These are phyloP conservation scores for Mytilinidion resinicola DNA, from an alignment of 495 filamentous ascomycete species.

Conservation along the genomic window DNA sequence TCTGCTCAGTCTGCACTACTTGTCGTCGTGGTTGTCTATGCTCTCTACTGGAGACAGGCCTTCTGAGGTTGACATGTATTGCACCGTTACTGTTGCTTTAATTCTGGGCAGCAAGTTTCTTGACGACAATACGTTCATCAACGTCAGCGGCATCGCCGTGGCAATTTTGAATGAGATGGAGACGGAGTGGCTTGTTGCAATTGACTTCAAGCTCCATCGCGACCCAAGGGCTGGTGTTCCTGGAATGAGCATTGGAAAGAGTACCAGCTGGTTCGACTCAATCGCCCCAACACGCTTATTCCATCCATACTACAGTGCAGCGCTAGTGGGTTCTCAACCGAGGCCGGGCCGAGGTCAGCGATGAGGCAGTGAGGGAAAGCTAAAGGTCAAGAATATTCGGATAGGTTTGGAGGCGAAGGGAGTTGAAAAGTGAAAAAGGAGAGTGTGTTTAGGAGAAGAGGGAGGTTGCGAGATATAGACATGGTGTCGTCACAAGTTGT, in stretches of 20 bases:
- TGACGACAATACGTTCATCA: constrained; percentile 99
- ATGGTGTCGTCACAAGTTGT: no score
- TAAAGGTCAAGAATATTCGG: no score
- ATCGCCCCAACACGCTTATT: constrained; percentile 49
- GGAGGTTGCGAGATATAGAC: no score
- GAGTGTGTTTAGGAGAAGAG: no score
- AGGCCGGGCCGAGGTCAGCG: no score
- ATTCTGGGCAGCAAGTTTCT: constrained; percentile 96
- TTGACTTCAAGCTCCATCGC: constrained; percentile 82
- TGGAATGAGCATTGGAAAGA: constrained; percentile 82
- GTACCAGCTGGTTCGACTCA: constrained; percentile 53
- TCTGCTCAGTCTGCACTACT: constrained; percentile 82
- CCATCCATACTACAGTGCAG: constrained; percentile 64
- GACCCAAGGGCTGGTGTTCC: constrained; percentile 76
- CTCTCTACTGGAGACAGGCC: constrained; percentile 53
- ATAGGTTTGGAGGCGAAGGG: no score
- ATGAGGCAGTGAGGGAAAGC: no score
- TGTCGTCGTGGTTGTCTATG: constrained; percentile 74
- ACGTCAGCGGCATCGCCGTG: constrained; percentile 90
- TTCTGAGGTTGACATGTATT: constrained; percentile 72
- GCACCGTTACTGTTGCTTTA: constrained; percentile 82
- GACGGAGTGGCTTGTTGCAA: constrained; percentile 81
- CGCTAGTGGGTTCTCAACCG: constrained; percentile 41
- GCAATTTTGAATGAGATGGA: constrained; percentile 84
- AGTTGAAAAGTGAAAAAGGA: no score